Percentiles rank a stretch among this genome's conserved stretches.
phyloP scores from a whole-genome alignment of 2,329 filamentous ascomycete genomes.

The Alternaria brassicae region DNA sequence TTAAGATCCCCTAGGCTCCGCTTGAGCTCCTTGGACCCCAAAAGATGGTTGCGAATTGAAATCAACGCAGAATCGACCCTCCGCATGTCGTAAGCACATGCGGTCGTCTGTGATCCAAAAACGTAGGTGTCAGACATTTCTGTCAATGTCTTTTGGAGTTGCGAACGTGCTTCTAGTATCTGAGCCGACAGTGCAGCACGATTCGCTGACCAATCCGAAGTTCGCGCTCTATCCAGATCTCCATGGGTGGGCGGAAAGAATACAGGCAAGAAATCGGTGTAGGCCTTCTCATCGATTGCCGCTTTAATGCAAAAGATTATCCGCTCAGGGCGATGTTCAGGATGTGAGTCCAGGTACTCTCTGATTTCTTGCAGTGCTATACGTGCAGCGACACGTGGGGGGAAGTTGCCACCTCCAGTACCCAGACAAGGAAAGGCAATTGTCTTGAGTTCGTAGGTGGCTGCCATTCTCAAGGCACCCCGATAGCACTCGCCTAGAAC shows the following conservation, averaged over 20 bases:
- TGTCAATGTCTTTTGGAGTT: conserved; percentile 24
- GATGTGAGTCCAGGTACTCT: conserved; percentile 39
- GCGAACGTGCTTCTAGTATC: conserved; percentile 25
- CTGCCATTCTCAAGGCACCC: conserved; percentile 33
- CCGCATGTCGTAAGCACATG: conserved; percentile 8
- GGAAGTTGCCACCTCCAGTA: conserved; percentile 42
- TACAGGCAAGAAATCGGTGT: conserved; percentile 38
- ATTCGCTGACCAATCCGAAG: conserved; percentile 14
- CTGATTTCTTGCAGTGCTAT: conserved; percentile 44
- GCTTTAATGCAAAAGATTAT: conserved; percentile 44
- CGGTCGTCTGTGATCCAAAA: conserved; percentile 12
- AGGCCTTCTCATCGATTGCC: conserved; percentile 36
- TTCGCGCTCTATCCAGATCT: conserved; percentile 33
- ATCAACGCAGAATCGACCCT: conserved; percentile 23
- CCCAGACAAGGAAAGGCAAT: conserved; percentile 47
- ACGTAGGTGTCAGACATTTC: conserved; percentile 22
- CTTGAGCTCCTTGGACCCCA: conserved; percentile 14
- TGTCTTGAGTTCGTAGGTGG: conserved; percentile 31
- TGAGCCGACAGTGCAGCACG: conserved; percentile 22
- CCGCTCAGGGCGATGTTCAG: conserved; percentile 29
- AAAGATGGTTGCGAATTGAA: conserved; percentile 24
- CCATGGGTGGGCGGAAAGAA: conserved; percentile 46
- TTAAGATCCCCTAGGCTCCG: conserved; percentile 25
- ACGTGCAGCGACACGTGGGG: conserved; percentile 39
- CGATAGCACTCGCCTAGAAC: conserved; percentile 44